Percentiles rank a stretch among this genome's conserved stretches.
These are phyloP conservation scores for Penicillium soppii DNA, from an alignment of 495 filamentous ascomycete genomes.

Conservation along the genomic window DNA sequence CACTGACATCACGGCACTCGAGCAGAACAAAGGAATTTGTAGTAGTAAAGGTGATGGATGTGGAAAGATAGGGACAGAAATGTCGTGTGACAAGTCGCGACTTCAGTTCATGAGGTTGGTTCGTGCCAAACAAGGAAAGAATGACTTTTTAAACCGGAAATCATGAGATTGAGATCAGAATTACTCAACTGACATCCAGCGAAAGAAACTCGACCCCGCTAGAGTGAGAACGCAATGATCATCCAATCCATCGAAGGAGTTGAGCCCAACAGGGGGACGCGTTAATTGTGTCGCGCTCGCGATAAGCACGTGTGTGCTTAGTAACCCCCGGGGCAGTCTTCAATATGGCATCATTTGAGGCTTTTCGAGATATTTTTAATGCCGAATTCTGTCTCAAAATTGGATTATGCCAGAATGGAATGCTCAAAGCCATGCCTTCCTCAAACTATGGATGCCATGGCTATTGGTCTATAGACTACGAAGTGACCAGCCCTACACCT, in stretches of 20 bases:
- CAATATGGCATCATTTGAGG: background rate
- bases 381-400: too few relatives aligned
- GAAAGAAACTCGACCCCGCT: background rate
- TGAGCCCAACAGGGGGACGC: constrained; percentile 15
- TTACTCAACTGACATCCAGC: background rate
- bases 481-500: background rate
- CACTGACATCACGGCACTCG: too few relatives aligned
- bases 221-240: background rate
- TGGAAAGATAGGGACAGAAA: background rate
- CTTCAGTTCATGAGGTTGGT: background rate
- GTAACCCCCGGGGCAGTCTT: background rate
- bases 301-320: constrained; percentile 29
- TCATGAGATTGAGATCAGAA: background rate
- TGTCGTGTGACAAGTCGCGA: constrained; percentile 8
- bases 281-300: constrained; percentile 29
- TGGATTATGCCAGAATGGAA: too few relatives aligned
- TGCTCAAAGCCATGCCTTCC: too few relatives aligned
- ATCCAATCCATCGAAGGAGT: background rate
- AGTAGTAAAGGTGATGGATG: too few relatives aligned
- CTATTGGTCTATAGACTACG: too few relatives aligned
- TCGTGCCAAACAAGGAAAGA: background rate
- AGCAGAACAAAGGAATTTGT: too few relatives aligned
- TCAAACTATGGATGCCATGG: too few relatives aligned
- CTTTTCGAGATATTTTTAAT: too few relatives aligned
- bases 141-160: background rate